Evolutionary conservation across 2,329 filamentous ascomycete species (phyloP).

Genomic region (Arthrinium puccinioides): DNA sequence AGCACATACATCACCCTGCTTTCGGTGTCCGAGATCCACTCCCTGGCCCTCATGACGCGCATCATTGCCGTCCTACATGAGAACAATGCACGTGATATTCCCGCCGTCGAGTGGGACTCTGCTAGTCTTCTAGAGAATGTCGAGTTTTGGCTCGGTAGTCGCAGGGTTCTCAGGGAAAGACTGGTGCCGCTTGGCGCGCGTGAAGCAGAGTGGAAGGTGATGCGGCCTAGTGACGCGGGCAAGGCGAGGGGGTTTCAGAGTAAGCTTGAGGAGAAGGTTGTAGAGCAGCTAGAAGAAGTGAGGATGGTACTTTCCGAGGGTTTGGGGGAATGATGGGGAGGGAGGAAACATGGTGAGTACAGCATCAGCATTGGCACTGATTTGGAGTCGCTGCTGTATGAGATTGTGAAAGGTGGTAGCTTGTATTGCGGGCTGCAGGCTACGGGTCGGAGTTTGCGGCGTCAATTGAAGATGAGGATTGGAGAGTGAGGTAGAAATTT

Average conservation of each 20-base stretch:
- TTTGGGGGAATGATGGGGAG: too few relatives aligned
- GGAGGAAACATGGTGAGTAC: too few relatives aligned
- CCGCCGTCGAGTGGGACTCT: conserved; percentile 68
- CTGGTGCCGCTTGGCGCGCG: conserved; percentile 66
- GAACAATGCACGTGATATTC: conserved; percentile 67
- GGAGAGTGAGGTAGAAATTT: too few relatives aligned
- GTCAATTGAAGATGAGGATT: too few relatives aligned
- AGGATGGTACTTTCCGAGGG: conserved; percentile 48
- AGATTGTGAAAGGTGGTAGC: too few relatives aligned
- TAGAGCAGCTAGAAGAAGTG: conserved; percentile 59
- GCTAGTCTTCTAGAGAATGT: conserved; percentile 70
- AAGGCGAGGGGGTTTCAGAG: conserved; percentile 46
- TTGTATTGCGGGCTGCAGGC: too few relatives aligned
- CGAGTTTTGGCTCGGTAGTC: conserved; percentile 69
- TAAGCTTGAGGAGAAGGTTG: conserved; percentile 67
- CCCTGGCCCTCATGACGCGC: conserved; percentile 65
- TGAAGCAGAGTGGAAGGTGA: conserved; percentile 57
- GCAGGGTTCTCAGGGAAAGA: conserved; percentile 61
- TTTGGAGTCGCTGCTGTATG: too few relatives aligned
- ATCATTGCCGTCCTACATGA: conserved; percentile 62
- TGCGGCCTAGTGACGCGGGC: conserved; percentile 20
- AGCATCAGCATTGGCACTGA: too few relatives aligned
- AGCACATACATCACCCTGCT: conserved; percentile 59
- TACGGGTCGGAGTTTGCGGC: too few relatives aligned
- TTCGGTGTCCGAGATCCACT: conserved; percentile 71